Percentiles rank a stretch among this genome's conserved stretches.
Conservation (phyloP, 108 stramenopile genomes). For the Pelagomonas calceolata region DNA sequence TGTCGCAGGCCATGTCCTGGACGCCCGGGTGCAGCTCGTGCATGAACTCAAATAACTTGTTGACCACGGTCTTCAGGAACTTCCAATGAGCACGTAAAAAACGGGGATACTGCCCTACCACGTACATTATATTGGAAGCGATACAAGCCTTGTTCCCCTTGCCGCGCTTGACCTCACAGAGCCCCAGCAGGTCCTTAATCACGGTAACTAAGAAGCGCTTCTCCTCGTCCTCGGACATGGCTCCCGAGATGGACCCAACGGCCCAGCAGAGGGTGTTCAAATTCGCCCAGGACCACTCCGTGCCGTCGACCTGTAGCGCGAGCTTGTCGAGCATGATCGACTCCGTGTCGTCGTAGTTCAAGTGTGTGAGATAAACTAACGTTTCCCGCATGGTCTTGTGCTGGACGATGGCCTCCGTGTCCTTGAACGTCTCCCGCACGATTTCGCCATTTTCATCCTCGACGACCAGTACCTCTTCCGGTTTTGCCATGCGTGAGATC, state of each 20-base stretch:
- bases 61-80: slow-evolving; percentile 99
- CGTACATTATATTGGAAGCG: slow-evolving; percentile 99
- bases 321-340: slow-evolving; percentile 94
- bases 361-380: slow-evolving; percentile 92
- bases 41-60: slow-evolving; percentile 99
- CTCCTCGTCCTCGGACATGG: slow-evolving; percentile 97
- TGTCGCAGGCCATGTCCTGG: slow-evolving; percentile 99
- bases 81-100: slow-evolving; percentile 99
- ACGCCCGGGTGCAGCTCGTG: slow-evolving; percentile 97
- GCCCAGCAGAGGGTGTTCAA: slow-evolving; percentile 99
- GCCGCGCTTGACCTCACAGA: slow-evolving; percentile 88
- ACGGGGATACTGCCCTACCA: slow-evolving; percentile 98
- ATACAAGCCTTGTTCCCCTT: slow-evolving; percentile 98
- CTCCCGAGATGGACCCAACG: slow-evolving; percentile 93
- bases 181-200: slow-evolving; percentile 90
- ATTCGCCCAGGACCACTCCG: slow-evolving; percentile 78
- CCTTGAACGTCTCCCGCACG: slow-evolving; percentile 89
- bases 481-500: slow-evolving; percentile 97
- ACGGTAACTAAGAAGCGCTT: slow-evolving; percentile 97
- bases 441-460: slow-evolving; percentile 98
- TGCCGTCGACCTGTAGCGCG: slow-evolving; percentile 80
- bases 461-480: slow-evolving; percentile 98
- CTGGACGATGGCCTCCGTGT: slow-evolving; percentile 96
- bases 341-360: slow-evolving; percentile 95
- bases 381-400: slow-evolving; percentile 98